These are phyloP conservation scores for Talaromyces sp. DNA, from an alignment of 2,329 filamentous ascomycete genomes.

Conservation along the genomic window DNA sequence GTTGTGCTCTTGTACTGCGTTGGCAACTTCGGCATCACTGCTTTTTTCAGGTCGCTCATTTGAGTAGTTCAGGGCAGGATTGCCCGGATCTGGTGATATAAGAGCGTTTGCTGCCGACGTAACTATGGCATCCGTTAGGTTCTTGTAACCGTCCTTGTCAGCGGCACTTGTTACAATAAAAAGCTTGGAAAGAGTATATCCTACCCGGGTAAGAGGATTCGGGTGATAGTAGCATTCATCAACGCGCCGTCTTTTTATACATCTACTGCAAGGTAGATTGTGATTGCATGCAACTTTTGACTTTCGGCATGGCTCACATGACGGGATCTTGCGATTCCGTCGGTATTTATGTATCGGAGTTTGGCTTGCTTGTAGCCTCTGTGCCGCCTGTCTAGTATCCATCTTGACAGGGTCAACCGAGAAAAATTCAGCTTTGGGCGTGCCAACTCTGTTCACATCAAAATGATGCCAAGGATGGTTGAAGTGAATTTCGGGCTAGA, in stretches of 20 bases:
- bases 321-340: neutral
- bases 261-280: neutral
- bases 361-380: neutral
- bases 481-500: neutral
- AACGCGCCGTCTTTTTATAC: neutral
- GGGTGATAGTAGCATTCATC: constrained; percentile 1
- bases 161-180: neutral
- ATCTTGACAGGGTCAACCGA: neutral
- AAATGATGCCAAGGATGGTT: too few species aligned
- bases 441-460: too few species aligned
- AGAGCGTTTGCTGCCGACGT: neutral
- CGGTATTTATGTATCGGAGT: neutral
- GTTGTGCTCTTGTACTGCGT: neutral
- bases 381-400: neutral
- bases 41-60: neutral
- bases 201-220: neutral
- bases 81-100: neutral
- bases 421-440: neutral
- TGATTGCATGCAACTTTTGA: neutral
- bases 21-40: neutral
- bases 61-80: neutral
- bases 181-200: neutral
- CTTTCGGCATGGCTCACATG: neutral
- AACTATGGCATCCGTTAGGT: neutral
- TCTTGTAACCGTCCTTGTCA: neutral